These are phyloP conservation scores for Xylaria digitata DNA, from an alignment of 2,329 filamentous ascomycete genomes.

Conservation along the genomic window DNA sequence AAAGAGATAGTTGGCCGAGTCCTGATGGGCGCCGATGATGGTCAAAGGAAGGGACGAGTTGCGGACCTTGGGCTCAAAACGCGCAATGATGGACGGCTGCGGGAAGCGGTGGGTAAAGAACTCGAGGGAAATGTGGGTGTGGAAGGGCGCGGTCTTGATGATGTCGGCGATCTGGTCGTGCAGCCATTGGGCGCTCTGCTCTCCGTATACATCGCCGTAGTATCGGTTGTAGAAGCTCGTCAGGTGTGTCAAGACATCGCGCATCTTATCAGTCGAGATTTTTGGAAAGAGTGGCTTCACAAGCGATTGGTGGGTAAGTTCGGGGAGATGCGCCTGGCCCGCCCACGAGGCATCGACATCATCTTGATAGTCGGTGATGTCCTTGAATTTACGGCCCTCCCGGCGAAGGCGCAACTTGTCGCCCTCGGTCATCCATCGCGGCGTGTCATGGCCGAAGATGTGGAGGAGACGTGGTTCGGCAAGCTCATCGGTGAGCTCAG, in stretches of 20 bases:
- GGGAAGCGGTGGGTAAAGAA: slow-evolving; percentile 78
- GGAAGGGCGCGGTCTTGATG: slow-evolving; percentile 66
- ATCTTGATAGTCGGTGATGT: slow-evolving; percentile 75
- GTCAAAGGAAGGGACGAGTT: slow-evolving; percentile 37
- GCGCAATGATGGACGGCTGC: slow-evolving; percentile 83
- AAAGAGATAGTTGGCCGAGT: slow-evolving; percentile 81
- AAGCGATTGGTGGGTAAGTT: slow-evolving; percentile 35
- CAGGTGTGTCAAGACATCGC: slow-evolving; percentile 27
- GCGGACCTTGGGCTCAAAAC: slow-evolving; percentile 75
- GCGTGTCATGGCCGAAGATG: slow-evolving; percentile 67
- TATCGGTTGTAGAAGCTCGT: slow-evolving; percentile 38
- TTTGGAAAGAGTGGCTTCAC: slow-evolving; percentile 40
- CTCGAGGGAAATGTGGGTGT: slow-evolving; percentile 69
- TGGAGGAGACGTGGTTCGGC: slow-evolving; percentile 68
- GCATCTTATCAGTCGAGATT: slow-evolving; percentile 36
- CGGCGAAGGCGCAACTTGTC: slow-evolving; percentile 51
- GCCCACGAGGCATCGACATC: slow-evolving; percentile 50
- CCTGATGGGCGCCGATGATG: slow-evolving; percentile 82
- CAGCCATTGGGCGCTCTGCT: slow-evolving; percentile 70
- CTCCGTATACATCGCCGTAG: slow-evolving; percentile 38
- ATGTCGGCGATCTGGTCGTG: slow-evolving; percentile 72
- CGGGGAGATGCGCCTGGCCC: slow-evolving; percentile 45
- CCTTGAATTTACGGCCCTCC: slow-evolving; percentile 80
- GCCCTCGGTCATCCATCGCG: slow-evolving; percentile 70
- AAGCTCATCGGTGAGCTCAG: slow-evolving; percentile 37